A percentile compares a stretch with the other conserved stretches of the same genome.
These are phyloP conservation scores for Daedaleopsis sinensis DNA, from an alignment of 768 basidiomycete species.

Conservation along the genomic window DNA sequence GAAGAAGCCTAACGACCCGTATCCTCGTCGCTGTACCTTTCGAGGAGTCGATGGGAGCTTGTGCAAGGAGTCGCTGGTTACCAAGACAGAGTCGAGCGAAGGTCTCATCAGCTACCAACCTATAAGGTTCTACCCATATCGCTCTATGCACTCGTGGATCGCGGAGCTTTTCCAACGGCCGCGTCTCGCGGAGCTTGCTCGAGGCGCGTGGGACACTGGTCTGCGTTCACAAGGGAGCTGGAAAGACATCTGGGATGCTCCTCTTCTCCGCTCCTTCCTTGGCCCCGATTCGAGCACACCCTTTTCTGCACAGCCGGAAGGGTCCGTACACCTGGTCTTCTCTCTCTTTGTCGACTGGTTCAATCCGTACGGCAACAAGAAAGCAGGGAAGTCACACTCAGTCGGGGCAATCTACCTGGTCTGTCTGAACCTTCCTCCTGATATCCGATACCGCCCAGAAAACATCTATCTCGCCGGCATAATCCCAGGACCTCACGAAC, in stretches of 20 bases:
- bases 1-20: neutral
- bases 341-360: constrained; percentile 20
- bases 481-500: constrained; percentile 45
- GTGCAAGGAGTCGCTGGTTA: neutral
- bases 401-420: constrained; percentile 26
- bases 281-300: constrained; percentile 10
- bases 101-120: neutral
- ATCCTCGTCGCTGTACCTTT: constrained; percentile 9
- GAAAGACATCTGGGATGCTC: constrained; percentile 22
- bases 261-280: too few relatives aligned
- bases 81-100: neutral
- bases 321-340: constrained; percentile 15
- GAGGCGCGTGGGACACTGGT: neutral
- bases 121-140: constrained; percentile 7
- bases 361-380: constrained; percentile 19
- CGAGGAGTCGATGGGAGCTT: constrained; percentile 1
- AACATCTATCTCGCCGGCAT: constrained; percentile 47
- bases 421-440: constrained; percentile 31
- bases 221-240: neutral
- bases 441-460: constrained; percentile 23
- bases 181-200: constrained; percentile 7
- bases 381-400: constrained; percentile 14
- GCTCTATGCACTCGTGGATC: constrained; percentile 15
- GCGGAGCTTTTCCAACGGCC: constrained; percentile 17
- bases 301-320: neutral